Evolutionary conservation across 73 alveolate species (phyloP), one percentile per base, ranked within the genome.

Genomic region (Paramecium caudatum): DNA sequence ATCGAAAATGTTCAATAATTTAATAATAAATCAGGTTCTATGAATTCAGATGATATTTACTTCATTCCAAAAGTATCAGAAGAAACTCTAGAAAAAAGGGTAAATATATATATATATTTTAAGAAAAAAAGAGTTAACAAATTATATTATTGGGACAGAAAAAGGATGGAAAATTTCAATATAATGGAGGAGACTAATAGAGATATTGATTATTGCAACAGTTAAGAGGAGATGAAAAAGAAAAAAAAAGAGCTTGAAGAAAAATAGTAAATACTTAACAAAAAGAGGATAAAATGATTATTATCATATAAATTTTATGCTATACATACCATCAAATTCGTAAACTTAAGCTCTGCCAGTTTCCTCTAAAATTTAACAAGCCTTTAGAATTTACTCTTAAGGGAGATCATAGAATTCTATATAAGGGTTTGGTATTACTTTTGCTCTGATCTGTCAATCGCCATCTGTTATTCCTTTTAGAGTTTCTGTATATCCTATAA

Each of bases 271-370:
- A 55, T 27, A 21, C 45, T 55, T 3, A 23, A 55, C 30, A 55
- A 55, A 55, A 23, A 23, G 16, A 10, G 23, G 30, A 55, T n/a
- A n/a, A n/a, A n/a, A n/a, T n/a, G n/a, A n/a, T 45, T 47, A 49
- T 16, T 8, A 19, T 74, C 88, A 74, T 41, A 27, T 74, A 39
- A 74, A 74, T 21, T 74, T 74, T 30, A 74, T 17, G 19, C 88
- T 74, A 39, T 41, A 74, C n/a, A 74, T 34, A 10, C 88, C 88
- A 74, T 74, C 88, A 43, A 74, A 37, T 19, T 74, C 88, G 7
- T 41, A 74, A 1, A 74, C 88, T 3, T 74, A 27, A 19, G 45
- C 25, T 41, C 88, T 74, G 0, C 88, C 88, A 16, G 88, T 41
- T 41, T 74, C 65, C 30, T 74, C 88, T 10, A 39, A 23, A 12